A percentile compares a stretch with the other conserved stretches of the same genome.
phyloP scores from a whole-genome alignment of 2,329 filamentous ascomycete genomes.

The Botrytis hyacinthi region DNA sequence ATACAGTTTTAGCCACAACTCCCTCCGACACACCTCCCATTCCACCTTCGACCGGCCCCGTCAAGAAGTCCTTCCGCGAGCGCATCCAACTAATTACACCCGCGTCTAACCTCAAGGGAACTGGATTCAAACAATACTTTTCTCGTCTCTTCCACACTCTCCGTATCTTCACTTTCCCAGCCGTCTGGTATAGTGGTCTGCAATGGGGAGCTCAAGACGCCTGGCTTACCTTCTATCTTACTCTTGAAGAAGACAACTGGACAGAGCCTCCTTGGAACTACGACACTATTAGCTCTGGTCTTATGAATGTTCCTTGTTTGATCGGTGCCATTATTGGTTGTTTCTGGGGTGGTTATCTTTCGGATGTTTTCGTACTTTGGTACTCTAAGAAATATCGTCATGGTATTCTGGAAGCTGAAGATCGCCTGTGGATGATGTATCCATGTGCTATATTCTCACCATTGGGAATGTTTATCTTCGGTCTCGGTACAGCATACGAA shows the following conservation, averaged over 20 bases:
- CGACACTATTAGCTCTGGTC: constrained; percentile 50
- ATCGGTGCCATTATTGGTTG: constrained; percentile 56
- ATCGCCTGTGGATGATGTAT: constrained; percentile 40
- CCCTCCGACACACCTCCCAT: constrained; percentile 21
- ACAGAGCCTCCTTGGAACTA: constrained; percentile 55
- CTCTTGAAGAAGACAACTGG: constrained; percentile 57
- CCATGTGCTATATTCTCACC: constrained; percentile 40
- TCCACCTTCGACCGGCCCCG: not conserved
- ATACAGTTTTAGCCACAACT: constrained; percentile 17
- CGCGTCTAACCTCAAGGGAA: constrained; percentile 52
- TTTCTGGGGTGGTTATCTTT: constrained; percentile 56
- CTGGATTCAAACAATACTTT: constrained; percentile 54
- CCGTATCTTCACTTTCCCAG: constrained; percentile 56
- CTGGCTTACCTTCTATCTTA: constrained; percentile 59
- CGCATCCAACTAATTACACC: constrained; percentile 56
- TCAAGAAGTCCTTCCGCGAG: constrained; percentile 51
- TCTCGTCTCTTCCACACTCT: constrained; percentile 53
- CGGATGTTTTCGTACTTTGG: constrained; percentile 55
- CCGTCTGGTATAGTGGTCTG: constrained; percentile 55
- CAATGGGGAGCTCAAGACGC: constrained; percentile 61
- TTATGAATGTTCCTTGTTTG: constrained; percentile 57
- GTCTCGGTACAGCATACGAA: constrained; percentile 43
- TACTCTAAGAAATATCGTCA: constrained; percentile 33
- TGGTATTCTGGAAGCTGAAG: constrained; percentile 43
- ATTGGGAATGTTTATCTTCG: constrained; percentile 44